phyloP scores from a whole-genome alignment of 1,284 basidiomycete species.

The Inonotus hispidus region DNA sequence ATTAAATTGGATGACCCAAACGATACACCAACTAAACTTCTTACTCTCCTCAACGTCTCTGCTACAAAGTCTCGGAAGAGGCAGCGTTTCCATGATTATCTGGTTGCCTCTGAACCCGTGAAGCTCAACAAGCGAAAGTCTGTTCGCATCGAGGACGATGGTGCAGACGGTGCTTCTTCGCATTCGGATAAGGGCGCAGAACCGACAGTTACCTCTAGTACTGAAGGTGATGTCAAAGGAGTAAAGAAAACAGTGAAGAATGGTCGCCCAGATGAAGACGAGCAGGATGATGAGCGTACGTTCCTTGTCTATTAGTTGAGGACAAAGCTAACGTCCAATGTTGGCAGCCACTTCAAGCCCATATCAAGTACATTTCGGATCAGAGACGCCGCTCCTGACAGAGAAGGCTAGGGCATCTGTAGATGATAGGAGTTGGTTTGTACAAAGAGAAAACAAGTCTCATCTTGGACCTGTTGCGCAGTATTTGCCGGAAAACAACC shows the following conservation, averaged over 20 bases:
- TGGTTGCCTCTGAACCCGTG: constrained; percentile 34
- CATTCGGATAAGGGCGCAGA: constrained; percentile 20
- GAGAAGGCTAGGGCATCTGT: constrained; percentile 42
- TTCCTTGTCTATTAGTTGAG: constrained; percentile 22
- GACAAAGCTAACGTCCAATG: constrained; percentile 25
- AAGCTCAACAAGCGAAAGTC: constrained; percentile 64
- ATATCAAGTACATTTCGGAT: constrained; percentile 67
- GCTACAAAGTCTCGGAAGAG: constrained; percentile 64
- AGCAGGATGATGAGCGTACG: constrained; percentile 13
- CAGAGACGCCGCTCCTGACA: constrained; percentile 41
- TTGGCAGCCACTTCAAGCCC: constrained; percentile 31
- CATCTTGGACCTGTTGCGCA: constrained; percentile 52
- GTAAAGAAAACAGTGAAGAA: constrained; percentile 2
- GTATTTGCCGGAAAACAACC: constrained; percentile 40
- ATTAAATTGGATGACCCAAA: constrained; percentile 42
- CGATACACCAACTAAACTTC: constrained; percentile 70
- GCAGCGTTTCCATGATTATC: constrained; percentile 39
- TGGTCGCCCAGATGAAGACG: constrained; percentile 19
- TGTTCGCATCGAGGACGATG: constrained; percentile 28
- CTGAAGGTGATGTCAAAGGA: constrained; percentile 3
- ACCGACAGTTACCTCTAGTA: constrained; percentile 10
- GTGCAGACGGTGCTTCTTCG: constrained; percentile 10
- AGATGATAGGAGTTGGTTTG: constrained; percentile 48
- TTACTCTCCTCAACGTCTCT: constrained; percentile 93
- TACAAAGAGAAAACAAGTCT: constrained; percentile 35